These are phyloP conservation scores for Rhizopogon roseolus DNA, from an alignment of 768 basidiomycete genomes.

Conservation along the genomic window DNA sequence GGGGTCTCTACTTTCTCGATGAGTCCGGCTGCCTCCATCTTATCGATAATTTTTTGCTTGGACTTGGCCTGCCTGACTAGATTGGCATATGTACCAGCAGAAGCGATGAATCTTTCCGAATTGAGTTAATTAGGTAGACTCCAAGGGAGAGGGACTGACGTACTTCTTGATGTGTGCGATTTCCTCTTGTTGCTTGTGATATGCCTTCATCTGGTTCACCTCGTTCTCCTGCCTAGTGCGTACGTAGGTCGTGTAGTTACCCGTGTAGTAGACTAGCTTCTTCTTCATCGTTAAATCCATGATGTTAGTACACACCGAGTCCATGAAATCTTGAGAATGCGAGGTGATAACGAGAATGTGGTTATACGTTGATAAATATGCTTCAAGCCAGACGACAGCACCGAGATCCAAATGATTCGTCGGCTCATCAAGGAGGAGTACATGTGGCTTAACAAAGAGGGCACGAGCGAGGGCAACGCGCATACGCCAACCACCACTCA, in stretches of 20 bases:
- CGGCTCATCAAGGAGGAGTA: conserved; percentile 90
- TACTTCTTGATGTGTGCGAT: conserved; percentile 98
- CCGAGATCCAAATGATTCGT: conserved; percentile 95
- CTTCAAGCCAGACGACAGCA: conserved; percentile 98
- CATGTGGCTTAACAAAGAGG: conserved; percentile 93
- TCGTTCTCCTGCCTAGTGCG: conserved; percentile 97
- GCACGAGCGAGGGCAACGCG: conserved; percentile 95
- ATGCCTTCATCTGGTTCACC: conserved; percentile 99
- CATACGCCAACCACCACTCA: conserved; percentile 99
- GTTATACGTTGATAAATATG: conserved; percentile 96
- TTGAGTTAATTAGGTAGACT: conserved; percentile 3
- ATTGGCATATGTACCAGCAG: conserved; percentile 99
- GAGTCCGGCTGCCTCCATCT: conserved; percentile 99
- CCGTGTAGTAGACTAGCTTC: conserved; percentile 90
- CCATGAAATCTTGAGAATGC: conserved; percentile 99
- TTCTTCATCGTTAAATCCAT: conserved; percentile 94
- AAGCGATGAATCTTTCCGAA: conserved; percentile 80
- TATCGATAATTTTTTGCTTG: conserved; percentile 99
- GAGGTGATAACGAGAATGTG: conserved; percentile 97
- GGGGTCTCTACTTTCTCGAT: conserved; percentile 84
- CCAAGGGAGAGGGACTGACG: conserved; percentile 15
- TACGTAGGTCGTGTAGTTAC: conserved; percentile 97
- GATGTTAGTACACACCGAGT: conserved; percentile 94
- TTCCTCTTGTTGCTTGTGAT: conserved; percentile 97
- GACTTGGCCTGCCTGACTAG: conserved; percentile 98